Evolutionary conservation across 148 eudicot genomes (phyloP).

Genomic region (Camellia japonica): DNA sequence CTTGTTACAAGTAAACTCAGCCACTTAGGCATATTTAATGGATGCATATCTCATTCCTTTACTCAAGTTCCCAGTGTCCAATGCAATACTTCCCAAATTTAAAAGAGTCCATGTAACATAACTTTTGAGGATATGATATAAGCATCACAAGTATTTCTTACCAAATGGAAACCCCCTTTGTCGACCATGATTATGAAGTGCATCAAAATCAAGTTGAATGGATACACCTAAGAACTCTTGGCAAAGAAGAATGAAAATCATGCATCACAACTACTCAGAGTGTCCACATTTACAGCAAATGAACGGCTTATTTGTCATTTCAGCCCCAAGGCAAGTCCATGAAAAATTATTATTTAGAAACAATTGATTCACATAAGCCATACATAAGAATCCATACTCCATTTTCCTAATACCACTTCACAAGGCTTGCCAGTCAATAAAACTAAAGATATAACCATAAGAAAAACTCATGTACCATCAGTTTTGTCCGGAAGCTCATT

Average conservation of each 20-base stretch:
- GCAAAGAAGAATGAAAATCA: background rate
- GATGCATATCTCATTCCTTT: no score
- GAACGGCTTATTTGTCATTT: background rate
- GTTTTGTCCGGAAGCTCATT: conserved; percentile 55
- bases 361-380: background rate
- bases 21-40: no score
- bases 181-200: background rate
- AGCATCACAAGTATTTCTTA: no score
- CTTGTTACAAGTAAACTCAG: no score
- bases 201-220: background rate
- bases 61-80: no score
- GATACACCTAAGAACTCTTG: background rate
- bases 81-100: no score
- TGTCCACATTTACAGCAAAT: no score
- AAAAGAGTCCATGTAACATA: no score
- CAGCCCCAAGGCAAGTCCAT: conserved; percentile 3
- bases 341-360: no score
- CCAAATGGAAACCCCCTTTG: no score
- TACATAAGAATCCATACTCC: background rate
- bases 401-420: background rate
- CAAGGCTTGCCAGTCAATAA: background rate
- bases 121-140: background rate
- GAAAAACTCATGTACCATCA: conserved; percentile 48
- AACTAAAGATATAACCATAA: background rate
- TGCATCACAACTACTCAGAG: background rate